phyloP scores from a whole-genome alignment of 2,329 filamentous ascomycete species.

The Talaromyces sp. region DNA sequence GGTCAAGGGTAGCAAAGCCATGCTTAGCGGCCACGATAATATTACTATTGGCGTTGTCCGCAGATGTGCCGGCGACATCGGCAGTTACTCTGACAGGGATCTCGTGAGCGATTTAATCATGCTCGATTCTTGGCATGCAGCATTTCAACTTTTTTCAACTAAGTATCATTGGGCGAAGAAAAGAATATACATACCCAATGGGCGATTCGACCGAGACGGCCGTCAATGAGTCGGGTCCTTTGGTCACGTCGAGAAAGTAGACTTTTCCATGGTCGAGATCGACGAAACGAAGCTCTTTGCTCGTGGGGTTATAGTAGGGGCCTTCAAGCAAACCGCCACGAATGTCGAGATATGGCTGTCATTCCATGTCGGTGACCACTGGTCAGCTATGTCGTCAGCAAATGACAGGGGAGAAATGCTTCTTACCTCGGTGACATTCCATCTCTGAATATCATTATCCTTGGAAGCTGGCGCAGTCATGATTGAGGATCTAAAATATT shows the following conservation, averaged over 20 bases:
- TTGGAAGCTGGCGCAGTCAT: neutral
- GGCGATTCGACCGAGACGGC: conserved; percentile 53
- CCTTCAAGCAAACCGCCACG: conserved; percentile 36
- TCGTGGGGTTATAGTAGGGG: conserved; percentile 32
- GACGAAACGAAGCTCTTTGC: conserved; percentile 38
- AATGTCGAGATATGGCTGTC: conserved; percentile 34
- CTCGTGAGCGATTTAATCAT: neutral
- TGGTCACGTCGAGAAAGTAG: conserved; percentile 61
- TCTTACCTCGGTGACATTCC: conserved; percentile 42
- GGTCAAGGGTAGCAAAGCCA: conserved; percentile 73
- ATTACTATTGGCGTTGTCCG: conserved; percentile 40
- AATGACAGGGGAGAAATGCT: neutral
- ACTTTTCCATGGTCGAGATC: conserved; percentile 76
- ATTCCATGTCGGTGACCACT: neutral
- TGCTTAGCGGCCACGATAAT: conserved; percentile 76
- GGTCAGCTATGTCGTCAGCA: conserved; percentile 7
- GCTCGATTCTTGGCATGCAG: neutral
- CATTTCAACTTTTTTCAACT: neutral
- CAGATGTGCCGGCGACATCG: conserved; percentile 58
- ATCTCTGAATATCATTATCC: conserved; percentile 27
- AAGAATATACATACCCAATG: conserved; percentile 41
- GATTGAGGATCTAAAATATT: neutral
- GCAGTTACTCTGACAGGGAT: conserved; percentile 57
- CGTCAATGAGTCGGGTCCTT: conserved; percentile 55
- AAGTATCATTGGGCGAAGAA: conserved; percentile 10